Percentiles rank a stretch among this genome's conserved stretches.
Evolutionary conservation across 371 early-diverging fungal genomes (phyloP).

Genomic region (Rhizopus sp.): DNA sequence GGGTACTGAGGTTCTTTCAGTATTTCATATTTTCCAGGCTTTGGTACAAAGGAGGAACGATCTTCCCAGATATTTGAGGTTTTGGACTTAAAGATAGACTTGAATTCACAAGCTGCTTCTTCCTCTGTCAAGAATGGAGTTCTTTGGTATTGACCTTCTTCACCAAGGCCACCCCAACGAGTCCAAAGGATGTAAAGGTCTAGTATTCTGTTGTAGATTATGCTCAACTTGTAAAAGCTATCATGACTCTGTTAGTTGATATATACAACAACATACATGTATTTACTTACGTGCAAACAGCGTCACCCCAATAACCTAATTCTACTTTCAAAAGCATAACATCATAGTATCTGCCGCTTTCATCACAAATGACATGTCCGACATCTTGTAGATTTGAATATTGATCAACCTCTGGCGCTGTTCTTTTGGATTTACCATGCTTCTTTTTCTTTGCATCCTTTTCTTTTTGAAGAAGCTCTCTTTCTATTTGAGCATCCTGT

Average conservation of each 20-base stretch:
- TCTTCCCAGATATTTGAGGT: conserved; percentile 57
- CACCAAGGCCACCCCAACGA: conserved; percentile 58
- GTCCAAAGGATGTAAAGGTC: conserved; percentile 62
- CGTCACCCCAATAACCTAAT: conserved; percentile 16
- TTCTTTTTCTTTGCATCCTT: conserved; percentile 22
- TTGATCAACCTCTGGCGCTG: conserved; percentile 30
- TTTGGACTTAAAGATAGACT: conserved; percentile 61
- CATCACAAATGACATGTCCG: conserved; percentile 39
- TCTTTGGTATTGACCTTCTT: conserved; percentile 59
- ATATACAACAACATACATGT: not conserved
- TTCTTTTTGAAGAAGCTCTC: conserved; percentile 32
- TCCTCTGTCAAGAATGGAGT: conserved; percentile 55
- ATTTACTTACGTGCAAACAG: conserved; percentile 16
- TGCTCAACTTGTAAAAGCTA: conserved; percentile 63
- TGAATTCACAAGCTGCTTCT: conserved; percentile 57
- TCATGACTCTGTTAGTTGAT: not conserved
- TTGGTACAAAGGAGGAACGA: conserved; percentile 29
- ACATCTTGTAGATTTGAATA: conserved; percentile 43
- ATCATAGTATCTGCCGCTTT: conserved; percentile 40
- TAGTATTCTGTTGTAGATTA: conserved; percentile 47
- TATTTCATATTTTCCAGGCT: conserved; percentile 52
- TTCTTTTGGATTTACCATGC: conserved; percentile 5
- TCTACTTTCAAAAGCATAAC: conserved; percentile 57
- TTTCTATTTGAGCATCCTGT: conserved; percentile 44
- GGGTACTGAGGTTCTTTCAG: conserved; percentile 25